Percentiles rank a stretch among this genome's conserved stretches.
These are phyloP conservation scores for Adansonia gregorii DNA, from an alignment of 441 rosid genomes.

Conservation along the genomic window DNA sequence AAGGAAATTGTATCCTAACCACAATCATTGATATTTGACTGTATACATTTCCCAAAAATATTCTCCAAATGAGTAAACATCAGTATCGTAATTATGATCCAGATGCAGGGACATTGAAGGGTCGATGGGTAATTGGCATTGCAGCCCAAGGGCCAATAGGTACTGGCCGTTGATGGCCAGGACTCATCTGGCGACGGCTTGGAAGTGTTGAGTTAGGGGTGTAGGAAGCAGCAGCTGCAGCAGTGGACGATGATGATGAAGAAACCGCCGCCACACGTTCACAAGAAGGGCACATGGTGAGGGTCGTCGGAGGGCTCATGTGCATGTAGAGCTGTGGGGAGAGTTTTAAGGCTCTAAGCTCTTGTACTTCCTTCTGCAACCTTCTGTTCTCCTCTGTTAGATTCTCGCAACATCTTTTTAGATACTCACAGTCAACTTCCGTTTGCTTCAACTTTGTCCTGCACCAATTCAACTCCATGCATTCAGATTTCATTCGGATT, in stretches of 20 bases:
- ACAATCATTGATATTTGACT: neutral
- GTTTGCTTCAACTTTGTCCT: slow-evolving; percentile 95
- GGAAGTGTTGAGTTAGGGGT: slow-evolving; percentile 25
- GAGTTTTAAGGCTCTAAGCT: slow-evolving; percentile 75
- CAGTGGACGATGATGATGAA: slow-evolving; percentile 30
- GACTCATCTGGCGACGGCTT: slow-evolving; percentile 25
- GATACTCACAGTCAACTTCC: slow-evolving; percentile 84
- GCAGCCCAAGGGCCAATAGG: slow-evolving; percentile 64
- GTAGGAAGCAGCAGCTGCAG: slow-evolving; percentile 29
- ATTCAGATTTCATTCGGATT: slow-evolving; percentile 1
- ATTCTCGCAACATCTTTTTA: slow-evolving; percentile 81
- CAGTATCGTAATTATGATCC: slow-evolving; percentile 27
- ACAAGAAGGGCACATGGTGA: slow-evolving; percentile 92
- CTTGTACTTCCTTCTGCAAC: slow-evolving; percentile 79
- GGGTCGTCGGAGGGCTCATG: slow-evolving; percentile 89
- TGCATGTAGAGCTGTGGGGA: slow-evolving; percentile 80
- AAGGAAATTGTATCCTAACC: neutral
- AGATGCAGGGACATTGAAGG: slow-evolving; percentile 37
- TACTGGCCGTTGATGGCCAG: slow-evolving; percentile 32
- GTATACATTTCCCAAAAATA: neutral
- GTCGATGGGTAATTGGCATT: slow-evolving; percentile 39
- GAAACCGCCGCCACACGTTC: slow-evolving; percentile 68
- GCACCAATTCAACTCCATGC: slow-evolving; percentile 25
- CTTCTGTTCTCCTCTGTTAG: slow-evolving; percentile 83
- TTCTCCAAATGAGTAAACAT: neutral